Evolutionary conservation across 2,329 filamentous ascomycete genomes (phyloP), one percentile per base, ranked within the genome.

Genomic region (Alternaria sp.): DNA sequence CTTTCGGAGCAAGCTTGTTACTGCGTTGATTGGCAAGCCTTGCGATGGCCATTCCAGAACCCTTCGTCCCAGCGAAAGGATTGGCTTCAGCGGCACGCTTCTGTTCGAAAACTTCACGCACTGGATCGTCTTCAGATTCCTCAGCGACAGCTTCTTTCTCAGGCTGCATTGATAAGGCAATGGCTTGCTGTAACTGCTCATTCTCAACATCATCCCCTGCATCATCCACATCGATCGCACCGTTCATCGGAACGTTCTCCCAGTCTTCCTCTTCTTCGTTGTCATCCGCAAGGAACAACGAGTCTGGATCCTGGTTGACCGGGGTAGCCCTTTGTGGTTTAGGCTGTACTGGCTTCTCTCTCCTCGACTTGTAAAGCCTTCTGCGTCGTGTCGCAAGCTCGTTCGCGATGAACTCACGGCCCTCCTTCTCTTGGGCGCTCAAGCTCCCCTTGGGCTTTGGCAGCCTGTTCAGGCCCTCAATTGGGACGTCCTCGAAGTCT

Each of bases 401-500:
- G 28, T 72, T 72, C 5, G 78, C 67, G 78, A 76, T 75, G 64
- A 79, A 72, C 15, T 78, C 73, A 47, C 75, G 55, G 69, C 82
- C 79, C 53, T 79, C 74, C 25, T 65, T 63, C 9, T 75, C 73
- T 33, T 74, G 65, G 3, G 63, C 67, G 60, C 66, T 71, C 18
- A 70, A 51, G 3, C 80, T 80, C 33, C 68, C 70, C 53, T 76
- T 75, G 43, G 83, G 75, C 69, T 90, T 95, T 0, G 94, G 93
- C 15, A 97, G 81, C 55, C 94, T 86, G 72, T 97, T 97, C 12
- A 97, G 75, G 0, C 94, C 94, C 77, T 96, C 92, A 51, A 97
- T 94, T 0, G 94, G 94, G 5, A 97, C 91, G 79, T 97, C 94
- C 77, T 97, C 94, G 72, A 97, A 97, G 10, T 93, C 92, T 5